Evolutionary conservation across 1,284 basidiomycete species (phyloP), one percentile per base, ranked within the genome.

Genomic region (Hemileccinum hortonii): DNA sequence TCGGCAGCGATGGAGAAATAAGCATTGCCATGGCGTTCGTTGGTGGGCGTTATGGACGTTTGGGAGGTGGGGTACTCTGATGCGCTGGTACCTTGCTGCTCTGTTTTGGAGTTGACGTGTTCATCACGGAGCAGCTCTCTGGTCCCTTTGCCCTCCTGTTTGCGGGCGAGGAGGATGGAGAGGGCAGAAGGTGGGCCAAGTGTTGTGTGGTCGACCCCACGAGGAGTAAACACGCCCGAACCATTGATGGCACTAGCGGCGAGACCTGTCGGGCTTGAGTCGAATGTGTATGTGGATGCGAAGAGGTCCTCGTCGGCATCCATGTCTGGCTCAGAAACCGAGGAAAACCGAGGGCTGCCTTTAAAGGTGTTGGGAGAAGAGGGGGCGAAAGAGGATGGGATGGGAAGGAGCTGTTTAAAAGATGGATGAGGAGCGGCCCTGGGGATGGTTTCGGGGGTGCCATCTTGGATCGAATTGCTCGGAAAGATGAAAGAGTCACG

Each of bases 401-500:
- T 30, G 2, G 47, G 52, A 32, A 54, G 52, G 6, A 38, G 10
- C 47, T 54, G 33, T 44, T 64, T 64, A 56, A 66, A 42, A 44
- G 47, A 53, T 19, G 47, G 48, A 37, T 51, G 62, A 21, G 47
- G 50, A 26, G 39, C 30, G 51, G 49, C 39, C 33, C 63, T 64
- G 32, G 65, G 50, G 35, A 54, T 66, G 50, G 64, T 53, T 53
- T 63, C 65, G 21, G 53, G 60, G 46, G 58, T 51, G n/a, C 64
- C 58, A 63, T 63, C 64, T 55, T 61, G 64, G 47, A 59, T 61
- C 0, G 58, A 40, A 57, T 40, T 50, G 32, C 47, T 56, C 42
- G 75, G 74, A 53, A 75, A 73, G 58, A 75, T 73, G 67, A 77
- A 74, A 1, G 68, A 63, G 55, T 75, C 64, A 59, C 60, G 49